A percentile compares a stretch with the other conserved stretches of the same genome.
Evolutionary conservation across 805 yeast species (phyloP).

Genomic region (Candida hispaniensis): DNA sequence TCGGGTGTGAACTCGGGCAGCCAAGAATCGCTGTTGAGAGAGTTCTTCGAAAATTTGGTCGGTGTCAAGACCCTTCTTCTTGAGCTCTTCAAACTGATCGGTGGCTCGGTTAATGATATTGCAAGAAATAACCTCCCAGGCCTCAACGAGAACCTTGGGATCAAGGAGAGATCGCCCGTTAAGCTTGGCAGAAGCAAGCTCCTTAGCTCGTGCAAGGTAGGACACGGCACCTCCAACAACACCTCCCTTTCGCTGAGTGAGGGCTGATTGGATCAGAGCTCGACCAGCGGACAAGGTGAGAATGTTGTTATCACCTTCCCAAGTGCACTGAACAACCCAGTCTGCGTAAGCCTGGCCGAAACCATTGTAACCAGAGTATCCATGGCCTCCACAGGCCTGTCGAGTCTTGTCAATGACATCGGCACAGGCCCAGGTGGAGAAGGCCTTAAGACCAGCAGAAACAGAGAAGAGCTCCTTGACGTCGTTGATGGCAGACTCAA

Average conservation of each 20-base stretch:
- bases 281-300: slow-evolving; percentile 78
- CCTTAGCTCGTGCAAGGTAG: slow-evolving; percentile 30
- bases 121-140: slow-evolving; percentile 32
- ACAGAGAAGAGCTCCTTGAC: slow-evolving; percentile 72
- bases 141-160: slow-evolving; percentile 26
- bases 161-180: slow-evolving; percentile 23
- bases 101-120: slow-evolving; percentile 29
- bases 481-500: slow-evolving; percentile 40
- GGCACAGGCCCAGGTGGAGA: slow-evolving; percentile 79
- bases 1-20: slow-evolving; percentile 33
- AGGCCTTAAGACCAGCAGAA: slow-evolving; percentile 80
- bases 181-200: slow-evolving; percentile 18
- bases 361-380: slow-evolving; percentile 86
- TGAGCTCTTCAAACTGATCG: slow-evolving; percentile 23
- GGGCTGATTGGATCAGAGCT: slow-evolving; percentile 47
- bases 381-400: slow-evolving; percentile 95
- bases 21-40: slow-evolving; percentile 33
- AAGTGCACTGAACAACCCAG: slow-evolving; percentile 96
- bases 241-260: slow-evolving; percentile 34
- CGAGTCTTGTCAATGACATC: slow-evolving; percentile 77
- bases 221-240: slow-evolving; percentile 37
- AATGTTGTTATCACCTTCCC: slow-evolving; percentile 96
- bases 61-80: slow-evolving; percentile 21
- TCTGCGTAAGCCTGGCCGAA: slow-evolving; percentile 82
- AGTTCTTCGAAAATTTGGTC: slow-evolving; percentile 32